These are phyloP conservation scores for Apiotrichum gamsii DNA, from an alignment of 1,284 basidiomycete species.

Conservation along the genomic window DNA sequence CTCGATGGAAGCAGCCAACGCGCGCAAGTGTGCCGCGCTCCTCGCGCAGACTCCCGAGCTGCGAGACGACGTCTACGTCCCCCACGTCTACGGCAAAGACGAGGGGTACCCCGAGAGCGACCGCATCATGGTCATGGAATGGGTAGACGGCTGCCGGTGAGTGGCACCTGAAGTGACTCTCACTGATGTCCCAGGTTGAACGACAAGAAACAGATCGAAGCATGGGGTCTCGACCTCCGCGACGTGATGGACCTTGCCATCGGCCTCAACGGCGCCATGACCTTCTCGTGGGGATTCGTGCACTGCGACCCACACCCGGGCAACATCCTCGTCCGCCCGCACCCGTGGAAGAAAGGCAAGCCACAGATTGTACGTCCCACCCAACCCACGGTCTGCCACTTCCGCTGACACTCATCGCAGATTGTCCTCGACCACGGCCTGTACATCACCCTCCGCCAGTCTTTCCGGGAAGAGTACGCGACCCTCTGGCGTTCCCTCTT, in stretches of 20 bases:
- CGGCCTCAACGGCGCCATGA: constrained; percentile 71
- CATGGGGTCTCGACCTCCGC: constrained; percentile 49
- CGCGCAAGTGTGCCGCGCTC: constrained; percentile 40
- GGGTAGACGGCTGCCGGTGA: constrained; percentile 58
- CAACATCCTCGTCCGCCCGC: constrained; percentile 73
- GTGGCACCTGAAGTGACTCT: too few relatives aligned
- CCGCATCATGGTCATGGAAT: constrained; percentile 77
- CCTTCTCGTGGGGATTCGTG: constrained; percentile 83
- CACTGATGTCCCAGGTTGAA: constrained; percentile 63
- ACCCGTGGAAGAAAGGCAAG: constrained; percentile 55
- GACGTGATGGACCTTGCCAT: constrained; percentile 50
- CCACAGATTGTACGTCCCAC: constrained; percentile 61
- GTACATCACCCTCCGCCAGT: constrained; percentile 62
- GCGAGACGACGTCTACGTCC: constrained; percentile 66
- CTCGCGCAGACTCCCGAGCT: constrained; percentile 55
- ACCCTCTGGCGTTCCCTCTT: constrained; percentile 72
- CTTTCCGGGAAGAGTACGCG: constrained; percentile 67
- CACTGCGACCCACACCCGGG: constrained; percentile 62
- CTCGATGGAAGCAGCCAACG: constrained; percentile 55
- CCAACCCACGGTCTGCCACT: background rate
- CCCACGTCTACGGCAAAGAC: constrained; percentile 64
- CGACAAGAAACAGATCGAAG: constrained; percentile 53
- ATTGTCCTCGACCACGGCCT: constrained; percentile 78
- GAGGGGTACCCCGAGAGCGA: constrained; percentile 55
- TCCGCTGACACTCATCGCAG: too few relatives aligned